phyloP scores from a whole-genome alignment of 1,284 basidiomycete genomes.

The Tilletia walkeri region DNA sequence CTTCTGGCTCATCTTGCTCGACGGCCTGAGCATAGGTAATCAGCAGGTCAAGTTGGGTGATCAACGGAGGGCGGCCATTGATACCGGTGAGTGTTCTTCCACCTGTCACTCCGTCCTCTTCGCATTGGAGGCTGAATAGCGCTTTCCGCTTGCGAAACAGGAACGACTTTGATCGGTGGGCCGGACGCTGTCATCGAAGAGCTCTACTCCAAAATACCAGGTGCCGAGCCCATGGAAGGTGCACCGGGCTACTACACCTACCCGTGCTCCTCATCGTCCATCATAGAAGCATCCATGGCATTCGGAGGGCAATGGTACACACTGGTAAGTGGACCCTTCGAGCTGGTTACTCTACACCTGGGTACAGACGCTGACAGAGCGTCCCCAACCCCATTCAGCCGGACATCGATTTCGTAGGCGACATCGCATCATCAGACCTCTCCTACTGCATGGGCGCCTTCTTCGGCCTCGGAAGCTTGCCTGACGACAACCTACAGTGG shows the following conservation, averaged over 20 bases:
- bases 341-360: too few relatives aligned
- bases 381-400: conserved; percentile 24
- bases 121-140: neutral
- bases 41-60: conserved; percentile 25
- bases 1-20: conserved; percentile 45
- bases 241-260: conserved; percentile 42
- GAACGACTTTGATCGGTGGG: conserved; percentile 48
- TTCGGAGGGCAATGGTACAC: conserved; percentile 40
- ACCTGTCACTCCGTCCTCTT: neutral
- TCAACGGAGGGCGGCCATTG: conserved; percentile 39
- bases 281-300: conserved; percentile 37
- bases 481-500: conserved; percentile 36
- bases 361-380: too few relatives aligned
- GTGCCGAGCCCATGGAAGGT: conserved; percentile 25
- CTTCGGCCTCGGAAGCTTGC: conserved; percentile 35
- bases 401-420: conserved; percentile 25
- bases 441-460: conserved; percentile 44
- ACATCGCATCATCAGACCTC: neutral
- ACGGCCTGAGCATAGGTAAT: conserved; percentile 28
- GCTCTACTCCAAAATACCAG: conserved; percentile 42
- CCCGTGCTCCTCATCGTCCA: conserved; percentile 34
- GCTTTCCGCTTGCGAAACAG: neutral
- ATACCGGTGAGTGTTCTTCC: conserved; percentile 32
- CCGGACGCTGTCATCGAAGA: conserved; percentile 34
- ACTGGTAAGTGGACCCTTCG: too few relatives aligned